A percentile compares a stretch with the other conserved stretches of the same genome.
Evolutionary conservation across 768 basidiomycete species (phyloP).

Genomic region (Daedaleopsis sinensis): DNA sequence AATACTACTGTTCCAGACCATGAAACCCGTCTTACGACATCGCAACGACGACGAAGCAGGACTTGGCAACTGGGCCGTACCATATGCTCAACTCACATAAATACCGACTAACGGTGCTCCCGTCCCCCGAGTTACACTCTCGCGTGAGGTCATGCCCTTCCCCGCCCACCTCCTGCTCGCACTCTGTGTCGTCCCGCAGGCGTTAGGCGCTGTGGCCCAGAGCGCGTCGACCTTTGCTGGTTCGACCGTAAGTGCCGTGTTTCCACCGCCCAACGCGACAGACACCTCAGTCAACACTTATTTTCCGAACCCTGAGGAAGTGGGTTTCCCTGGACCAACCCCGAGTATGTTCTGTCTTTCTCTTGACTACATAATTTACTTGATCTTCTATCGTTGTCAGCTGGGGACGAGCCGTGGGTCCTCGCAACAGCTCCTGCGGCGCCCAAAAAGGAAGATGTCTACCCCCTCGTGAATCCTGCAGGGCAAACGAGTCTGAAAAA

Average conservation of each 20-base stretch:
- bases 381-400: slow-evolving; percentile 7
- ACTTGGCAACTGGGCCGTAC: neutral
- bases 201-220: neutral
- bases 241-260: slow-evolving; percentile 42
- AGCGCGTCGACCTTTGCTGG: slow-evolving; percentile 46
- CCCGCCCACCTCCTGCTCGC: slow-evolving; percentile 8
- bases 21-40: neutral
- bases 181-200: neutral
- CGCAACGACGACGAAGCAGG: neutral
- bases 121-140: neutral
- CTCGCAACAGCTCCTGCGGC: slow-evolving; percentile 39
- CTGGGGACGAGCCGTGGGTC: slow-evolving; percentile 33
- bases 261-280: slow-evolving; percentile 44
- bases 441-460: slow-evolving; percentile 39
- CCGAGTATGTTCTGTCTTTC: slow-evolving; percentile 39
- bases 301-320: slow-evolving; percentile 45
- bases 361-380: neutral
- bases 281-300: slow-evolving; percentile 34
- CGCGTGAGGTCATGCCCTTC: slow-evolving; percentile 4
- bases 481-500: slow-evolving; percentile 35
- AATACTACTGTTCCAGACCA: too few relatives aligned
- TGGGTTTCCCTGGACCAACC: slow-evolving; percentile 52
- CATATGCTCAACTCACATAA: neutral
- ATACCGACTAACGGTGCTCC: neutral
- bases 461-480: slow-evolving; percentile 43